Evolutionary conservation across 805 yeast genomes (phyloP).

Genomic region (Metschnikowia borealis): DNA sequence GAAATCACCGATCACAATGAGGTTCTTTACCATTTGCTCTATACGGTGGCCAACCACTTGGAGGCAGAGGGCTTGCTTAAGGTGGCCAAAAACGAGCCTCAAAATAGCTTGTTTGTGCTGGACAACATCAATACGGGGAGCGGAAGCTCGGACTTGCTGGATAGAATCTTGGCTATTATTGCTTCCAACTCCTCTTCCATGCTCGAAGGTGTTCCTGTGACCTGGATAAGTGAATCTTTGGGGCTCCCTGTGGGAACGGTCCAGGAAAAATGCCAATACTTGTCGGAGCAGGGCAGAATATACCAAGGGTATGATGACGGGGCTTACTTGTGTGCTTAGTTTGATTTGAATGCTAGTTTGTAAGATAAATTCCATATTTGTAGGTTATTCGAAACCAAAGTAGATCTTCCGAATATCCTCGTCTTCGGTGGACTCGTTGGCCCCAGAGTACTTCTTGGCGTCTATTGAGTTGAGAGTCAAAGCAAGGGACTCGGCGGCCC

Average conservation of each 20-base stretch:
- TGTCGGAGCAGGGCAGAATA: slow-evolving; percentile 65
- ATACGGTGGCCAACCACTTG: slow-evolving; percentile 56
- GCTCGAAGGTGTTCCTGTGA: slow-evolving; percentile 75
- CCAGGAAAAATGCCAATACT: slow-evolving; percentile 44
- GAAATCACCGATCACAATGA: slow-evolving; percentile 62
- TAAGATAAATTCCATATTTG: not conserved
- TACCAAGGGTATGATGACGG: slow-evolving; percentile 69
- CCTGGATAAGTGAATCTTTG: slow-evolving; percentile 55
- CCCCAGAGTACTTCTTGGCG: slow-evolving; percentile 4
- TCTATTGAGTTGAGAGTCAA: slow-evolving; percentile 10
- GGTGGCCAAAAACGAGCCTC: slow-evolving; percentile 18
- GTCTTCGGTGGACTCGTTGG: slow-evolving; percentile 14
- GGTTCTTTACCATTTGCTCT: slow-evolving; percentile 62
- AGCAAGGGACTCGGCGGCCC: slow-evolving; percentile 19
- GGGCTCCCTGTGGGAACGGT: slow-evolving; percentile 48
- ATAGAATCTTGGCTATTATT: slow-evolving; percentile 46
- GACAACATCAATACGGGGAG: slow-evolving; percentile 15
- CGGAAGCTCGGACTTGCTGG: slow-evolving; percentile 25
- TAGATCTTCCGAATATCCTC: slow-evolving; percentile 13
- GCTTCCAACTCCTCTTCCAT: slow-evolving; percentile 50
- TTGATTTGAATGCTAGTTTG: not conserved
- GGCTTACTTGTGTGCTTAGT: slow-evolving; percentile 39
- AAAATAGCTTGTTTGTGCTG: slow-evolving; percentile 28
- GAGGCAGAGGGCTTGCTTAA: slow-evolving; percentile 47
- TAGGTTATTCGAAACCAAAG: slow-evolving; percentile 9